Base-by-base conservation (phyloP, 2,329 filamentous ascomycete genomes). In the Diaporthe citrichinensis region DNA sequence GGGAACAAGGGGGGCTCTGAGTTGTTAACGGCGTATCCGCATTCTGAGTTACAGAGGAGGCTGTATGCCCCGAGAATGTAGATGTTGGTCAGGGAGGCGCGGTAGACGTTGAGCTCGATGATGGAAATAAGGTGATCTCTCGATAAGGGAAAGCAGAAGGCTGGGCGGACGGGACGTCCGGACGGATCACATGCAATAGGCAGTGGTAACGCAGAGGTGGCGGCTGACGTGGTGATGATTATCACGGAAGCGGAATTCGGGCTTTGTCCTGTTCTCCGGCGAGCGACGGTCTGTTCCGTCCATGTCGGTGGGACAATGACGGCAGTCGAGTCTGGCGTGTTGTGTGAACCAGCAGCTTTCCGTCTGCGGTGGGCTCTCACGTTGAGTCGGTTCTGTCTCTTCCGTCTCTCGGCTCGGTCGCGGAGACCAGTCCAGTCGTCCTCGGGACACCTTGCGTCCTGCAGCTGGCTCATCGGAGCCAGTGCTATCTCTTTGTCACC, bases 101-200 rank as follows among this genome's bases (percentile, higher is more conserved):
- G 81, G 39, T 84, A 79, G 31, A 85, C 81, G 61, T 85, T 85
- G 78, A 84, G 84, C 44, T 84, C 82, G 15, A 85, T 78, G 12
- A 85, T 75, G 1, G 81, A 79, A 20, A 85, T 81, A 10, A 85
- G 78, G 71, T 83, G 81, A 44, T 83, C 80, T 25, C 77, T 31
- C 41, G 75, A 79, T 1, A 82, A 76, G 5, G 81, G 80, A 15
- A 51, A 81, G 78, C 53, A 55, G 53, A 10, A 62, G 34, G 15
- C 49, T 49, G 53, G 55, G 4, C 2, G 8, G 5, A 14, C 10
- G 17, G 61, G 41, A 44, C 14, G 9, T n/a, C 61, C 28, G 25
- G 15, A 23, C 34, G 15, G 28, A 5, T 34, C 41, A 28, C 31
- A 67, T 4, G 41, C 28, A 14, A 14, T 34, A 17, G 23, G 62